Base-by-base conservation (phyloP, 306 rosid species). In the Gastrolobium bilobum region DNA sequence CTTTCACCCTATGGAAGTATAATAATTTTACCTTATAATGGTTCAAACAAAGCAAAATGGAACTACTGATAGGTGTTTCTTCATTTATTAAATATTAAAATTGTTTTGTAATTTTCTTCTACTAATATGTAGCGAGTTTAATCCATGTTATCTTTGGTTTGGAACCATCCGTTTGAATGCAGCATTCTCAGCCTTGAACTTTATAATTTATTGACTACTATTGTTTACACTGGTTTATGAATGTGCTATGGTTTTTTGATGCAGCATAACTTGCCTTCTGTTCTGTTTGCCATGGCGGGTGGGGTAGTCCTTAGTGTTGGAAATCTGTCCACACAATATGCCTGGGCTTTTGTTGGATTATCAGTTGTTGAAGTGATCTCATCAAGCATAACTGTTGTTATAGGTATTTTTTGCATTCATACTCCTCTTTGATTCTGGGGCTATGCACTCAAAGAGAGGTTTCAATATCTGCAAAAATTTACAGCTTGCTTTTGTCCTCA, bases 331-430 rank as follows among this genome's bases (percentile, higher is more conserved):
- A 82, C 94, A 11, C 98, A 94, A 59, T 94, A 94, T 83, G 97
- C 96, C 56, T 94, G 89, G 89, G 94, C 98, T 78, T 86, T 90
- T 39, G 96, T 94, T 67, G 98, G 98, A 68, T 86, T 94, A 84
- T 90, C 97, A 63, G 98, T 94, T 38, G 89, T 89, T 20, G 94
- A 90, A 87, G 98, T 94, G 59, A 59, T 94, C 82, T 85, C 96
- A 44, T 68, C 94, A 79, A 94, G 98, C 93, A 68, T 94, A 15
- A 81, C 92, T 42, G 98, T 94, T 77, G 94, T 92, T 71, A 85
- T 92, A 89, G 98, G 98, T 94, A 64, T 70, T 50, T 76, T 20
- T 20, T 20, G 26, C 26, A 20, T 20, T 20, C 26, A 20, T 20
- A 20, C 6, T 4, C 34, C 13, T 74, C 56, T 57, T 42, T 30